Evolutionary conservation across 116 monocot genomes (phyloP).

Genomic region (Phalaenopsis hybrid): DNA sequence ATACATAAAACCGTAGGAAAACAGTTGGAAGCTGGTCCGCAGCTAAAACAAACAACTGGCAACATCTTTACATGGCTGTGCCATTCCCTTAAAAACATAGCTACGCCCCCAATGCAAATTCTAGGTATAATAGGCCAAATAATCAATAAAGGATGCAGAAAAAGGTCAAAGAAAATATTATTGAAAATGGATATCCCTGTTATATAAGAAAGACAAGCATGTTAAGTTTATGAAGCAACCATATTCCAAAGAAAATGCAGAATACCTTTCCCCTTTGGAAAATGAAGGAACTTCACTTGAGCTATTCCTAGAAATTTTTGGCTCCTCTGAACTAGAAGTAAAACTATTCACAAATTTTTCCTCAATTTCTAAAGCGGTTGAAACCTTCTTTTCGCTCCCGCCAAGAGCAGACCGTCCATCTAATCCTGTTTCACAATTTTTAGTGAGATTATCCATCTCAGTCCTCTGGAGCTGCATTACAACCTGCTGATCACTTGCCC

Average conservation of each 20-base stretch:
- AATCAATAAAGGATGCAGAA: background rate
- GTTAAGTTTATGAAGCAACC: background rate
- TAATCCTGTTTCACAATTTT: constrained; percentile 4
- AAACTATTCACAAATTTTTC: constrained; percentile 18
- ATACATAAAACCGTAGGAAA: background rate
- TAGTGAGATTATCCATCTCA: constrained; percentile 13
- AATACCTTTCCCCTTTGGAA: constrained; percentile 14
- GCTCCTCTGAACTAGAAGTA: constrained; percentile 11
- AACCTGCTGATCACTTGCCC: constrained; percentile 14
- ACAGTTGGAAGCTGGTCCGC: background rate
- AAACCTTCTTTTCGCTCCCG: background rate
- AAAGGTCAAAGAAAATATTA: background rate
- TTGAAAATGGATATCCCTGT: background rate
- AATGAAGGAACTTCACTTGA: background rate
- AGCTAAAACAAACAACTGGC: background rate
- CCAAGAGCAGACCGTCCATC: background rate
- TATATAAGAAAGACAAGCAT: background rate
- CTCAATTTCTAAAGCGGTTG: constrained; percentile 4
- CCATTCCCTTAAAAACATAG: too few species aligned
- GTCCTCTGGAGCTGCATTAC: constrained; percentile 1
- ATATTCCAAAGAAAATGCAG: background rate
- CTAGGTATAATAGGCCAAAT: background rate
- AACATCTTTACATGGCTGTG: background rate
- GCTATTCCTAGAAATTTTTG: background rate
- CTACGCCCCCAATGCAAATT: background rate